These are phyloP conservation scores for Nicotiana benthamiana DNA, from an alignment of 257 asterid genomes.

Conservation along the genomic window DNA sequence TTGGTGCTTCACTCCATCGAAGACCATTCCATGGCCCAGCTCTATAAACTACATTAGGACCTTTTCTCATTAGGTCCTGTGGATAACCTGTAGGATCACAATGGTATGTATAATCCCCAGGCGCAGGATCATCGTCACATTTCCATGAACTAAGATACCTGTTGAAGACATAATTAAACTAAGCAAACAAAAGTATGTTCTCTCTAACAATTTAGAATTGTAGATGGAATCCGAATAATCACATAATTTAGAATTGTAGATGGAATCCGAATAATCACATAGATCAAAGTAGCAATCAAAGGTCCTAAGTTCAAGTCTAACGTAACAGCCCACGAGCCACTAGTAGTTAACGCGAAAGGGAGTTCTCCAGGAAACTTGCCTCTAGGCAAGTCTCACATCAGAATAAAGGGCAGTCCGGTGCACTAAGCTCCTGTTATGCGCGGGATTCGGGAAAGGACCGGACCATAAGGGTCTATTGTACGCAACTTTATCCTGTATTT, in stretches of 20 bases:
- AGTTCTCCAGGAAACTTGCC: neutral
- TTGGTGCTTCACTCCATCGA: slow-evolving; percentile 10
- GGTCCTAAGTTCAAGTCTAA: neutral
- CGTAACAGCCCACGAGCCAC: neutral
- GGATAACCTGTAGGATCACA: slow-evolving; percentile 17
- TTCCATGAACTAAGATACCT: slow-evolving; percentile 17
- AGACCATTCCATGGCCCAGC: slow-evolving; percentile 18
- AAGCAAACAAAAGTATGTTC: neutral
- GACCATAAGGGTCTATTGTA: too few species aligned
- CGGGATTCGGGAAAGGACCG: too few species aligned
- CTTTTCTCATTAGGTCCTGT: slow-evolving; percentile 12
- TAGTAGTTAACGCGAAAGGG: neutral
- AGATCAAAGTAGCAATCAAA: neutral
- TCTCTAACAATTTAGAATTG: neutral
- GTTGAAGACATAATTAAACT: neutral
- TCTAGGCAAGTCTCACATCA: neutral
- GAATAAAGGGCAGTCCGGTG: too few species aligned
- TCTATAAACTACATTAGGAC: neutral
- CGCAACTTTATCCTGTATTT: too few species aligned
- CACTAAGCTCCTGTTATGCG: too few species aligned
- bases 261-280: neutral
- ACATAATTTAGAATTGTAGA: neutral
- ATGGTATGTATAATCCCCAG: slow-evolving; percentile 14
- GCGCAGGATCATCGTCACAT: slow-evolving; percentile 16
- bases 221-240: neutral